phyloP scores from a whole-genome alignment of 768 basidiomycete species.

The Kwoniella heveanensis region DNA sequence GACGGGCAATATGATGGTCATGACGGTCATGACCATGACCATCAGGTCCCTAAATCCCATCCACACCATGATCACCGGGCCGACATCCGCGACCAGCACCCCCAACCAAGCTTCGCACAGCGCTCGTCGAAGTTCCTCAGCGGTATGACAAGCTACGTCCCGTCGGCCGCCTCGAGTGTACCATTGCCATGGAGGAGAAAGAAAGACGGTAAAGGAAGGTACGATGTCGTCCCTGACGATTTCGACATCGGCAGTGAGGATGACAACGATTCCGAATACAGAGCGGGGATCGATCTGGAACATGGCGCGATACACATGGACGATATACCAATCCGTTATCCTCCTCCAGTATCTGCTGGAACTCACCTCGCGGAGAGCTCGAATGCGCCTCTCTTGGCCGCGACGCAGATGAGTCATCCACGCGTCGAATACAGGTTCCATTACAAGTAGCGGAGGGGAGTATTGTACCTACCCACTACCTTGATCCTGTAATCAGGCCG shows the following conservation, averaged over 20 bases:
- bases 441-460: too few relatives aligned
- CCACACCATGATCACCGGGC: neutral
- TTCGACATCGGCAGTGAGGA: neutral
- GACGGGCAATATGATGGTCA: too few relatives aligned
- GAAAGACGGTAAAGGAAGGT: neutral
- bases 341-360: neutral
- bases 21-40: neutral
- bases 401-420: neutral
- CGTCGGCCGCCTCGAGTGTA: neutral
- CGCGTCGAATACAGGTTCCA: too few relatives aligned
- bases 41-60: neutral
- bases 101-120: neutral
- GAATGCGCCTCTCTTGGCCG: neutral
- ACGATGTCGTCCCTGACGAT: neutral
- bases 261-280: neutral
- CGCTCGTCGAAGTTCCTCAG: neutral
- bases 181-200: neutral
- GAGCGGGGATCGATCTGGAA: neutral
- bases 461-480: too few relatives aligned
- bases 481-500: too few relatives aligned
- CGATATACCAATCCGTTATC: too few relatives aligned
- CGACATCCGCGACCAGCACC: too few relatives aligned
- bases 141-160: neutral
- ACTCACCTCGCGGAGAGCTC: neutral
- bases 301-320: neutral